Percentiles rank a stretch among this genome's conserved stretches.
Evolutionary conservation across 164 flowering plant species (phyloP).

Genomic region (Magnolia kwangsiensis): DNA sequence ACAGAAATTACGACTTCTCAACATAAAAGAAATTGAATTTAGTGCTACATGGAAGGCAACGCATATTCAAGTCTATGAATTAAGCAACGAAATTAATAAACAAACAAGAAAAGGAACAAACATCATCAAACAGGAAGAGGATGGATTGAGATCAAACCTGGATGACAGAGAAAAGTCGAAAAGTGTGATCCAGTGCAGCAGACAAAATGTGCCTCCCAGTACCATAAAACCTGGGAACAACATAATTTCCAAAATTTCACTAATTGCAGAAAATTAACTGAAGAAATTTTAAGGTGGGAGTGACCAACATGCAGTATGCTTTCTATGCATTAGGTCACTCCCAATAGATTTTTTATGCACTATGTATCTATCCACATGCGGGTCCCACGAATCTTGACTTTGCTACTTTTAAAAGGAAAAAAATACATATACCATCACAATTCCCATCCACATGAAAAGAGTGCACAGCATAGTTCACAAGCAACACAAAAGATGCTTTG

Average conservation of each 20-base stretch:
- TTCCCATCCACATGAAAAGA: neutral
- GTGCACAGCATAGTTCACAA: neutral
- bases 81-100: neutral
- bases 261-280: neutral
- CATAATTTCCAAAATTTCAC: neutral
- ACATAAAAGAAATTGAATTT: neutral
- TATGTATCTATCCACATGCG: too few relatives aligned
- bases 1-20: neutral
- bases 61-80: neutral
- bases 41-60: neutral
- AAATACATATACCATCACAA: too few relatives aligned
- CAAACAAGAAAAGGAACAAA: neutral
- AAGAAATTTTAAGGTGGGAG: too few relatives aligned
- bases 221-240: conserved; percentile 67
- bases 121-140: neutral
- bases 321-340: too few relatives aligned
- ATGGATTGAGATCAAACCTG: conserved; percentile 43
- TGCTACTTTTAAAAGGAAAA: too few relatives aligned
- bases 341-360: too few relatives aligned
- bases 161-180: conserved; percentile 88
- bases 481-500: neutral
- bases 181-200: conserved; percentile 98
- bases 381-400: too few relatives aligned
- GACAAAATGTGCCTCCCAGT: conserved; percentile 93
- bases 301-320: too few relatives aligned